Percentiles rank a stretch among this genome's conserved stretches.
Conservation (phyloP, 495 filamentous ascomycete species). For the Aspergillus ostianus region DNA sequence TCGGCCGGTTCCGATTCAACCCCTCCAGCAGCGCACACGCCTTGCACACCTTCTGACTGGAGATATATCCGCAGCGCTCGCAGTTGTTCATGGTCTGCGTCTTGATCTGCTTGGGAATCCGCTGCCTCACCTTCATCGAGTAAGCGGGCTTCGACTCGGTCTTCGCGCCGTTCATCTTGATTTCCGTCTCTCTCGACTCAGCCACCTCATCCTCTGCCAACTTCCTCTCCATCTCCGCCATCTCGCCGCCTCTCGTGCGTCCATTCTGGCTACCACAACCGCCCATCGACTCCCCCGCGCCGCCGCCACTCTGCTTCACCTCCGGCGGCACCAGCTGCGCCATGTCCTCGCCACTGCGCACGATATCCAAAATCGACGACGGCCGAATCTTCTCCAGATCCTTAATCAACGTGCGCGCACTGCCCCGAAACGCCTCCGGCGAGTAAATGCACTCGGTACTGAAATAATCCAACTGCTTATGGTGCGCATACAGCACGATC, state of each 20-base stretch:
- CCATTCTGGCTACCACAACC: conserved; percentile 78
- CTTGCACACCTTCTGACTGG: conserved; percentile 92
- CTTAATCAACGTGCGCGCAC: conserved; percentile 88
- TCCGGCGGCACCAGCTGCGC: conserved; percentile 75
- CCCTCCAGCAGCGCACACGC: conserved; percentile 89
- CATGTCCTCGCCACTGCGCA: conserved; percentile 95
- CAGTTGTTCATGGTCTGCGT: conserved; percentile 82
- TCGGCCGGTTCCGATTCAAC: conserved; percentile 85
- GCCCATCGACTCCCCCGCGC: conserved; percentile 56
- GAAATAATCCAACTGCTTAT: conserved; percentile 96
- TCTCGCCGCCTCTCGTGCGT: conserved; percentile 70
- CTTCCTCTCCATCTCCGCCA: conserved; percentile 88
- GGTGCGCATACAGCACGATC: conserved; percentile 94
- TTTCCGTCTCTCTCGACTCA: conserved; percentile 66
- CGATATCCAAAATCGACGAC: conserved; percentile 91
- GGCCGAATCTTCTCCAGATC: conserved; percentile 89
- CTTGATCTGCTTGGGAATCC: conserved; percentile 38
- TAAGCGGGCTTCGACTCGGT: not conserved
- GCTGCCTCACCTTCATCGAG: not conserved
- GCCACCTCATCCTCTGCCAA: conserved; percentile 67
- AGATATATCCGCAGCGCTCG: conserved; percentile 88
- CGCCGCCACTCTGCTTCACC: conserved; percentile 35
- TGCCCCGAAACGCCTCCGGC: conserved; percentile 95
- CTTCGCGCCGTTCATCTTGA: conserved; percentile 43
- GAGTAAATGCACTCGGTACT: conserved; percentile 98